Base-by-base conservation (phyloP, 2,329 filamentous ascomycete genomes). In the Alternaria longipes region DNA sequence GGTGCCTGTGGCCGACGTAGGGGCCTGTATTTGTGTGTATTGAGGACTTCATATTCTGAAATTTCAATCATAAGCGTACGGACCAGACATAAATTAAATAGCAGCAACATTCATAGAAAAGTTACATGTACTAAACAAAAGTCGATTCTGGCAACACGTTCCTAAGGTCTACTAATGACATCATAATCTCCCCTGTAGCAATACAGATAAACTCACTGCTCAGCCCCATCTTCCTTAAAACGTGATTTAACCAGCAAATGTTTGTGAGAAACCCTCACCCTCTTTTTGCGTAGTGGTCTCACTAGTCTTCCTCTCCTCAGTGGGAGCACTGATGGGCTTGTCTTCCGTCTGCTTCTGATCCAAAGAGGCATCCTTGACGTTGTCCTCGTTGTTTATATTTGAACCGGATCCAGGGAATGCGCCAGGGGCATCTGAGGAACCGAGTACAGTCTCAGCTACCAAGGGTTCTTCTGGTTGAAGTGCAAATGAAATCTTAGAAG, bases 341-440 rank as follows among this genome's bases (percentile, higher is more conserved):
- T 60, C 59, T 14, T 34, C 28, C 41, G 42, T 46, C 8, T 24
- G 51, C 28, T 67, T 63, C 36, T 64, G 44, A n/a, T 65, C 65
- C 12, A 56, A 32, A 20, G 53, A 30, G n/a, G 30, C 38, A 26
- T 54, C 51, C 26, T 59, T 59, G n/a, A 30, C 42, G 24, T 36
- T 50, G n/a, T 24, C 42, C 1, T 60, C 50, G 9, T 66, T 57
- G 14, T 53, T 51, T 26, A 63, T 34, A 22, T 59, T 57, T 22
- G 63, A 44, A 5, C 60, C 63, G 16, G 55, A 56, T 4, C 56
- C 66, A 36, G 70, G 67, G 50, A 70, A 72, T 2, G 68, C 67
- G 26, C 70, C 69, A 14, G 67, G 70, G 4, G 67, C 66, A 9
- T 69, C 68, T 7, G 62, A 58, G 16, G 68, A 66, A 1, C 64